Base-by-base conservation (phyloP, 1,139 yeast species). In the Kodamaea ohmeri region DNA sequence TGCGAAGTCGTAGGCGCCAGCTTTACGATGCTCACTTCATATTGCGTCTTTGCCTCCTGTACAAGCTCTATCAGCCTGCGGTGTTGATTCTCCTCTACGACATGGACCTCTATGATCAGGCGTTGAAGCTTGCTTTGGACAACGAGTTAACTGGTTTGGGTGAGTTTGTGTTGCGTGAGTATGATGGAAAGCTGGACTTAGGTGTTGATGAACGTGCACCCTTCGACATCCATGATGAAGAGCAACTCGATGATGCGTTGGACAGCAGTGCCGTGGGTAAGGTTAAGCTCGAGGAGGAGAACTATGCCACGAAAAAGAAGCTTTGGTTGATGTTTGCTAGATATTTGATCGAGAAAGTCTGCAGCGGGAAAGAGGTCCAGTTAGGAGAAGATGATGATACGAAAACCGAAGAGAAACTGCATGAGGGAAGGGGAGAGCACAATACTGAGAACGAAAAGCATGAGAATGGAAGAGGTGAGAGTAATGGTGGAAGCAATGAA, bases 321-420 rank as follows among this genome's bases (percentile, higher is more conserved):
- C 61, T 90, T 38, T 87, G 97, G 96, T 54, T 85, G 29, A 72
- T 72, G 49, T 82, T 85, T 43, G 78, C 95, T 0, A 67, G 70
- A 37, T 75, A 76, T 45, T 69, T 85, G 46, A 78, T 87, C 13
- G 60, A 61, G 17, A 55, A 62, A 1, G 63, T 62, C 3, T 58
- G 62, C 31, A 41, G 45, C 21, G 68, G 69, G 1, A 54, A 55
- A 34, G 39, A 41, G 2, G 50, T 55, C 32, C 58, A 52, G 3
- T 46, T 61, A 21, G 35, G 56, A 7, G 47, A 49, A 15, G 48
- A 49, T 4, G 48, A 47, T 6, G 47, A 48, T 5, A 36, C 14
- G 4, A 7, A 4, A 3, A 19, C 9, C n/a, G 21, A 32, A 9
- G 33, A 32, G 9, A 18, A 16, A n/a, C 16, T 11, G 12, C 24